Conservation (phyloP, 257 asterid genomes). For the Nicotiana sylvestris region DNA sequence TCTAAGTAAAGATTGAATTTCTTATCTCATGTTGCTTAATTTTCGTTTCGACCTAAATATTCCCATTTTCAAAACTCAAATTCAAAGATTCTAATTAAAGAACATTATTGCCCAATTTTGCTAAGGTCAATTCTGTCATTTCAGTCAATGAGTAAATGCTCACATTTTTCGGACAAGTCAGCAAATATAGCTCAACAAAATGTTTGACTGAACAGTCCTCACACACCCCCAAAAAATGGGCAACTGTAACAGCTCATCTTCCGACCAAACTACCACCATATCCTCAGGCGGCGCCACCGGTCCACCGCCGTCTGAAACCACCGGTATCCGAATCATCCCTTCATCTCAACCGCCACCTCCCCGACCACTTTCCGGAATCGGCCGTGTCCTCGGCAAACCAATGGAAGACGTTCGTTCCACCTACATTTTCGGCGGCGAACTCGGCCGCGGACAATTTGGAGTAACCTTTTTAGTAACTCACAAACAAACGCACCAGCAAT, state of each 20-base stretch:
- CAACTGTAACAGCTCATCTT: conserved; percentile 21
- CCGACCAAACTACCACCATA: conserved; percentile 10
- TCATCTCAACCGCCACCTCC: conserved; percentile 55
- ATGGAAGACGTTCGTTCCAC: conserved; percentile 57
- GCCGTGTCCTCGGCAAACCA: conserved; percentile 77
- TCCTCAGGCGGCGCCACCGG: background rate
- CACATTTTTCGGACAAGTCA: background rate
- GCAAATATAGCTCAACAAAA: background rate
- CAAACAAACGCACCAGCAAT: conserved; percentile 44
- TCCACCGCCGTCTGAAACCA: conserved; percentile 25
- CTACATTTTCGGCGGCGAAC: conserved; percentile 74
- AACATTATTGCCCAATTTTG: background rate
- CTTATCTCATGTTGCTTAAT: no score
- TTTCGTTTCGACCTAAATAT: no score
- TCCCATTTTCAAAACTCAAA: no score
- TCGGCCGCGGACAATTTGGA: conserved; percentile 95
- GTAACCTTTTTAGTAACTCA: conserved; percentile 69
- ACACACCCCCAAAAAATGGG: conserved; percentile 45
- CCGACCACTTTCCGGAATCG: conserved; percentile 57
- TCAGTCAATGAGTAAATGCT: background rate
- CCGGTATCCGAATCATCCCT: conserved; percentile 48
- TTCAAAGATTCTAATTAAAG: no score
- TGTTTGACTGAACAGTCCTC: conserved; percentile 36
- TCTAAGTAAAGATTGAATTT: no score
- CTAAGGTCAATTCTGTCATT: background rate